Conservation (phyloP, 805 yeast species). For the Diddensiella caesifluorescens region DNA sequence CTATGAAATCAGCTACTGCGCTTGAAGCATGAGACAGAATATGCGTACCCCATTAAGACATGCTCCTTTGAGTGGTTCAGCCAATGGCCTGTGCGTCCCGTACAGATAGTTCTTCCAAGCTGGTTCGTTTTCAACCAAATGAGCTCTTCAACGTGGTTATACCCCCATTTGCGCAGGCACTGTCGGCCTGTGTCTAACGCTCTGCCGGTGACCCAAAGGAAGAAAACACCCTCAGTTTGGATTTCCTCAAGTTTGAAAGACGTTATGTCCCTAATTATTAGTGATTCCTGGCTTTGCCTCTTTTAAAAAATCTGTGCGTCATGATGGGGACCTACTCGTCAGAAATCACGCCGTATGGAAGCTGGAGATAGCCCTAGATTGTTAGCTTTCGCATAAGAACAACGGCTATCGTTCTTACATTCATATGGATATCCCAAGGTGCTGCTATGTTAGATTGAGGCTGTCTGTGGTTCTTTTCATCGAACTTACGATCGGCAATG, state of each 20-base stretch:
- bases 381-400: not conserved
- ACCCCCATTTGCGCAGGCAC: slow-evolving; percentile 79
- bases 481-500: slow-evolving; percentile 61
- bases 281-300: slow-evolving; percentile 30
- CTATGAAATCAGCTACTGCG: slow-evolving; percentile 5
- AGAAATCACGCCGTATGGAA: slow-evolving; percentile 20
- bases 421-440: slow-evolving; percentile 96
- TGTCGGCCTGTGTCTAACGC: slow-evolving; percentile 84
- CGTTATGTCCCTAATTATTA: slow-evolving; percentile 66
- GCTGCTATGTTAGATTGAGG: slow-evolving; percentile 30
- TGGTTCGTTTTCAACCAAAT: slow-evolving; percentile 92
- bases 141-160: slow-evolving; percentile 67
- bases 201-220: slow-evolving; percentile 94
- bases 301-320: not conserved
- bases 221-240: slow-evolving; percentile 77
- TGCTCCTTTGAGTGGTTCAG: slow-evolving; percentile 93
- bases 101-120: slow-evolving; percentile 78
- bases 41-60: slow-evolving; percentile 58
- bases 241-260: slow-evolving; percentile 59
- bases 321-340: slow-evolving; percentile 18
- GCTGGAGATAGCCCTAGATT: slow-evolving; percentile 18
- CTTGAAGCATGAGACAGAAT: not conserved
- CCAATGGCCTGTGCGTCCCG: slow-evolving; percentile 98
- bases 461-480: not conserved
- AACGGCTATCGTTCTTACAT: slow-evolving; percentile 29